A percentile compares a stretch with the other conserved stretches of the same genome.
Evolutionary conservation across 208 protist species (phyloP).

Genomic region (Acanthamoeba lenticulata): DNA sequence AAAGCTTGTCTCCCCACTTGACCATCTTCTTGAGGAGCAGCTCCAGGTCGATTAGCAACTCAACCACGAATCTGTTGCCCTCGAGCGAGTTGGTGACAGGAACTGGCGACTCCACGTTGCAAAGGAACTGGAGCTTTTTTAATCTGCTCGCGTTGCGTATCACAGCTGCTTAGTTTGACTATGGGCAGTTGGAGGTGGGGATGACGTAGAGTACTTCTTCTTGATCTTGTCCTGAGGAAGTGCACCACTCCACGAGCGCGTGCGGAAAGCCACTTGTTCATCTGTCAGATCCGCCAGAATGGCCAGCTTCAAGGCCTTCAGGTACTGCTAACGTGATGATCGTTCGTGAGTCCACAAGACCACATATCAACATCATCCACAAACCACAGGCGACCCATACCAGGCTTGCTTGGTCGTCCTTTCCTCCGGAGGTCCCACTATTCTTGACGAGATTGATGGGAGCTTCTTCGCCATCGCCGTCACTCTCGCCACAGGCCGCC

Average conservation of each 20-base stretch:
- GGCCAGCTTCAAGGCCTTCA: neutral
- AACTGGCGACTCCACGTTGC: neutral
- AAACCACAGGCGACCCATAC: neutral
- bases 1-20: neutral
- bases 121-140: neutral
- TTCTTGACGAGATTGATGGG: too few relatives aligned
- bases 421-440: too few relatives aligned
- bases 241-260: neutral
- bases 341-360: too few relatives aligned
- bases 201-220: neutral
- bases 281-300: slow-evolving; percentile 26
- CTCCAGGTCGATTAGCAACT: neutral
- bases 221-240: slow-evolving; percentile 10
- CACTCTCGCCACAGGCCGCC: too few relatives aligned
- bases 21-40: slow-evolving; percentile 31
- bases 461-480: neutral
- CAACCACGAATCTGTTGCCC: neutral
- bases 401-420: too few relatives aligned
- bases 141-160: neutral
- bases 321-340: too few relatives aligned
- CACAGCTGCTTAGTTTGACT: too few relatives aligned
- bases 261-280: slow-evolving; percentile 1
- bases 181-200: too few relatives aligned
- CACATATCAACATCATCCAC: neutral
- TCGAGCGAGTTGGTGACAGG: neutral